Evolutionary conservation across 768 basidiomycete genomes (phyloP).

Genomic region (Fistulinella prunicolor): DNA sequence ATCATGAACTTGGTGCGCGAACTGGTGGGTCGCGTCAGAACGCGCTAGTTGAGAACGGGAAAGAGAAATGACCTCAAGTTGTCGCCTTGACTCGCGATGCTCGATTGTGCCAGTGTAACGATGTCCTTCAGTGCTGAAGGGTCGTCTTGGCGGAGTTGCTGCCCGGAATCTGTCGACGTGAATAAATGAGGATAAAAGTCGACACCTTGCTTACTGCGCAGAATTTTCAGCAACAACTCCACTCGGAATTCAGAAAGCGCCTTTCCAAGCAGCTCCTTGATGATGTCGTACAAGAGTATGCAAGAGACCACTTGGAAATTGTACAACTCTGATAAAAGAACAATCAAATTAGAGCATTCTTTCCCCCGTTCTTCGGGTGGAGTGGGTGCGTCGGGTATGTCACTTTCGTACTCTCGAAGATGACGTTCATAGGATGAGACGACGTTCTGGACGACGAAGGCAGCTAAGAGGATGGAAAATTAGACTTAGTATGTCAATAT

Average conservation of each 20-base stretch:
- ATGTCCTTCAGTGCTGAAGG: conserved; percentile 92
- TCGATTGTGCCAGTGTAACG: conserved; percentile 73
- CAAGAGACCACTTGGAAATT: conserved; percentile 94
- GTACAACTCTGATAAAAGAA: conserved; percentile 88
- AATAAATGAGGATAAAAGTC: neutral
- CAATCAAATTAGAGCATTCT: conserved; percentile 84
- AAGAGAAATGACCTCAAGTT: conserved; percentile 45
- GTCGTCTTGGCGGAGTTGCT: conserved; percentile 88
- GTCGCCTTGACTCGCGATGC: conserved; percentile 51
- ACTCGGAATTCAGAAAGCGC: conserved; percentile 76
- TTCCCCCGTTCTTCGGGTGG: conserved; percentile 57
- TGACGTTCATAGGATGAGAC: conserved; percentile 66
- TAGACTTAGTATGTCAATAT: neutral
- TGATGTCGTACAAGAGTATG: conserved; percentile 85
- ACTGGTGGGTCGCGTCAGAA: conserved; percentile 38
- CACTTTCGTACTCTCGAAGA: conserved; percentile 36
- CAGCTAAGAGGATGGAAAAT: conserved; percentile 46
- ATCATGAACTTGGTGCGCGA: conserved; percentile 95
- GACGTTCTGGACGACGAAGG: conserved; percentile 74
- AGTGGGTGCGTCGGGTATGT: conserved; percentile 10
- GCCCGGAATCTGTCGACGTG: conserved; percentile 73
- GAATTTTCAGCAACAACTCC: conserved; percentile 81
- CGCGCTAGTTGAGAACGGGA: neutral
- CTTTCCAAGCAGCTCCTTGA: conserved; percentile 66
- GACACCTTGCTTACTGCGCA: conserved; percentile 57